Percentiles rank a stretch among this genome's conserved stretches.
phyloP scores from a whole-genome alignment of 163 green algal species.

The Coccomyxa subellipsoidea region DNA sequence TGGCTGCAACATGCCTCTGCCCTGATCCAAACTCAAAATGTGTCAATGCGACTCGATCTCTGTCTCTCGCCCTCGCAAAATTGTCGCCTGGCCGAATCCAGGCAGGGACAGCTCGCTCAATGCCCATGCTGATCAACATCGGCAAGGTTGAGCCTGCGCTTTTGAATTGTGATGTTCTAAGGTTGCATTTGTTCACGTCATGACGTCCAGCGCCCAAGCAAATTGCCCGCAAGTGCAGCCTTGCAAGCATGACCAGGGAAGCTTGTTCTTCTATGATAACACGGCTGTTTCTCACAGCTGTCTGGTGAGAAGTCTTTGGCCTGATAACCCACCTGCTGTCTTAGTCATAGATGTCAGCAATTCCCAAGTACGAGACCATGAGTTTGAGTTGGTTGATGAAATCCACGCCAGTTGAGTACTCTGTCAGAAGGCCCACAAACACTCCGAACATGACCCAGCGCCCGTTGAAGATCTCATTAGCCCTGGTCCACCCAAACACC shows the following conservation, averaged over 20 bases:
- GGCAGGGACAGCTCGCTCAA: background rate
- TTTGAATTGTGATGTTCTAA: background rate
- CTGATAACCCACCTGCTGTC: background rate
- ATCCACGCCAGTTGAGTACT: constrained; percentile 94
- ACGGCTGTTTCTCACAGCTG: no score
- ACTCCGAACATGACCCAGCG: constrained; percentile 98
- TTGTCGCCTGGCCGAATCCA: background rate
- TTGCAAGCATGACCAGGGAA: no score
- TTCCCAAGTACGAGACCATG: constrained; percentile 87
- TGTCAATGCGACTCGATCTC: background rate
- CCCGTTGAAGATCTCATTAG: constrained; percentile 94
- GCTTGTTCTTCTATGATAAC: no score
- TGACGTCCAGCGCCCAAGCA: background rate
- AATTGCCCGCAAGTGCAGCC: background rate
- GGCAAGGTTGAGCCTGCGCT: background rate
- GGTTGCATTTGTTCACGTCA: background rate
- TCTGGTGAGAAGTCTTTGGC: no score
- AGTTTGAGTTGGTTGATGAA: constrained; percentile 90
- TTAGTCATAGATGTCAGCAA: constrained; percentile 74
- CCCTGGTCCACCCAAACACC: constrained; percentile 89
- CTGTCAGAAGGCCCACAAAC: constrained; percentile 89
- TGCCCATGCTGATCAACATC: background rate
- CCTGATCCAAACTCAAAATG: background rate
- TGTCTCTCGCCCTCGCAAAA: background rate
- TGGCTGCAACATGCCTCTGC: background rate